phyloP scores from a whole-genome alignment of 768 basidiomycete species.

The Naganishia vishniacii region DNA sequence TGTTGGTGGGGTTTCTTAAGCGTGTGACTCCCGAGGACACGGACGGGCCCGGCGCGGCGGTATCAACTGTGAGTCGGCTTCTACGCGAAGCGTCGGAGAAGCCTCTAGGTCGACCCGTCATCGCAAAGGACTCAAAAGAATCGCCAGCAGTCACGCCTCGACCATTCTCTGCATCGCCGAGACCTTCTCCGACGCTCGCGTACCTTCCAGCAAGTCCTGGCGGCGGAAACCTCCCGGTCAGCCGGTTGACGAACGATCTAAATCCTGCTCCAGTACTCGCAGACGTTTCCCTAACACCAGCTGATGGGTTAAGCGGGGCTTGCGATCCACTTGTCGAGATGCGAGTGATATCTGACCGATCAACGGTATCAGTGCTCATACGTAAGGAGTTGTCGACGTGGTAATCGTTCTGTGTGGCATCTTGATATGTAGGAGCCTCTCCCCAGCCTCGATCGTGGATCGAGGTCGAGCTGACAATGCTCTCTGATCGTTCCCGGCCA shows the following conservation, averaged over 20 bases:
- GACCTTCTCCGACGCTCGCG: not conserved
- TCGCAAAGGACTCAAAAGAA: slow-evolving; percentile 3
- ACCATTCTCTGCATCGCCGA: not conserved
- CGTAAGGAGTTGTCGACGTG: not conserved
- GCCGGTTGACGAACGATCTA: slow-evolving; percentile 19
- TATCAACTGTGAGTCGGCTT: slow-evolving; percentile 8
- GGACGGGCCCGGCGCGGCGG: not conserved
- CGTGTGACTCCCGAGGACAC: slow-evolving; percentile 16
- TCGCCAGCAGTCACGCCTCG: not conserved
- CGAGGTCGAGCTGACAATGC: slow-evolving; percentile 7
- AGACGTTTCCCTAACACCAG: not conserved
- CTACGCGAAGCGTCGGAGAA: slow-evolving; percentile 11
- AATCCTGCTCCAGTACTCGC: slow-evolving; percentile 5
- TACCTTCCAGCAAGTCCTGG: not conserved
- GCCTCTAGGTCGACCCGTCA: slow-evolving; percentile 21
- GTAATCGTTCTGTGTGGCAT: not conserved
- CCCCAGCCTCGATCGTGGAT: slow-evolving; percentile 24
- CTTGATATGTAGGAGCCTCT: slow-evolving; percentile 24
- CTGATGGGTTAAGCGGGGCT: not conserved
- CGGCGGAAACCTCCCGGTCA: slow-evolving; percentile 17
- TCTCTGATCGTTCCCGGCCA: slow-evolving; percentile 1
- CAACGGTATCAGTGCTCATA: not conserved
- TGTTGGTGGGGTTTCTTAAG: slow-evolving; percentile 4
- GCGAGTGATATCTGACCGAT: slow-evolving; percentile 1
- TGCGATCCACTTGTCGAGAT: not conserved